phyloP scores from a whole-genome alignment of 441 rosid genomes.

The Adansonia madagascariensis region DNA sequence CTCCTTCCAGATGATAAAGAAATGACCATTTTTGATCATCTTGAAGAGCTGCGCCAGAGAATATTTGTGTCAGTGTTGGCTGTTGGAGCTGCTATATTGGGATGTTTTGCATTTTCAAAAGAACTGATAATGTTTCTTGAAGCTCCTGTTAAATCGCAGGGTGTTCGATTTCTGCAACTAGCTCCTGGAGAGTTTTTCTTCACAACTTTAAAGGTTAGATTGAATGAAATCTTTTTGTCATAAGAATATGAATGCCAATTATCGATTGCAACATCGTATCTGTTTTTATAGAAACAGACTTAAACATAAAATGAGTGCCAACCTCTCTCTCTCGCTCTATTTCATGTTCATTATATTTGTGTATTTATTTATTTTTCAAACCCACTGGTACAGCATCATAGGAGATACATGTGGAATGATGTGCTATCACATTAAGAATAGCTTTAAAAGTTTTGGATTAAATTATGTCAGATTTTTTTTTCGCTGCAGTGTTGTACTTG shows the following conservation, averaged over 20 bases:
- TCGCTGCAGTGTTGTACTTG: background rate
- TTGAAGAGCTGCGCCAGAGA: constrained; percentile 89
- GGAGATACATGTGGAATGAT: constrained; percentile 14
- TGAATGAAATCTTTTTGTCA: constrained; percentile 14
- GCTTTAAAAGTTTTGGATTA: background rate
- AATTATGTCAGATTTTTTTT: background rate
- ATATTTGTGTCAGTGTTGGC: constrained; percentile 84
- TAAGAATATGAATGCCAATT: background rate
- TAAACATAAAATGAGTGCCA: background rate
- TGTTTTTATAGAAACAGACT: background rate
- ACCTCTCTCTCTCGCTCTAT: background rate
- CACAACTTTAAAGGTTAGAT: constrained; percentile 83
- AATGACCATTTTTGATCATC: constrained; percentile 95
- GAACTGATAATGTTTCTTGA: constrained; percentile 82
- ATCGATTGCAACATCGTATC: background rate
- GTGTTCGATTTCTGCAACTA: constrained; percentile 90
- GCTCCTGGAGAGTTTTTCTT: constrained; percentile 99
- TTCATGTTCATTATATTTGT: background rate
- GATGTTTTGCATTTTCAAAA: constrained; percentile 93
- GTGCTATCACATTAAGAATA: background rate
- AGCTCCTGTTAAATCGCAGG: constrained; percentile 92
- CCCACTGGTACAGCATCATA: background rate
- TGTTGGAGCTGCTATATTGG: constrained; percentile 86
- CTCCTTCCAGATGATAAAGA: constrained; percentile 95
- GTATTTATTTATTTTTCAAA: background rate